phyloP scores from a whole-genome alignment of 306 rosid genomes.

The Fagus crenata region DNA sequence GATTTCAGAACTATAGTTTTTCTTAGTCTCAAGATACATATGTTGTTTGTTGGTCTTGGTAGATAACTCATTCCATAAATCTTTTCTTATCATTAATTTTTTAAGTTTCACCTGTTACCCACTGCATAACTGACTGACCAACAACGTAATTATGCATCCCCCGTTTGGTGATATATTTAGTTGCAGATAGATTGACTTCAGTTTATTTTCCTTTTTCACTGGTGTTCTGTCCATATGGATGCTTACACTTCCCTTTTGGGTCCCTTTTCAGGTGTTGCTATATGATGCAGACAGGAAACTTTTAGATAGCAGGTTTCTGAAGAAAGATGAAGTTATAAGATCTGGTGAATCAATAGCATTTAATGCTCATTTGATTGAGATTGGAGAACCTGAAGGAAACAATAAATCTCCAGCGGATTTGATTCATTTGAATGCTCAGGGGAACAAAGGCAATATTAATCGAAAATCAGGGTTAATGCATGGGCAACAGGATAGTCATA shows the following conservation, averaged over 20 bases:
- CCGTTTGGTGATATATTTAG: conserved; percentile 2
- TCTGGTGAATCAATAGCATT: conserved; percentile 53
- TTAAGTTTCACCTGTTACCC: conserved; percentile 21
- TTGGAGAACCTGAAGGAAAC: conserved; percentile 58
- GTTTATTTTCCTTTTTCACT: conserved; percentile 6
- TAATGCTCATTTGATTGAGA: conserved; percentile 64
- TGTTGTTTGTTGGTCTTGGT: background rate
- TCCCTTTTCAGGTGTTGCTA: conserved; percentile 53
- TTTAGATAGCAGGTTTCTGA: conserved; percentile 57
- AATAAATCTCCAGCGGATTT: conserved; percentile 35
- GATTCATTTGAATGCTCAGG: conserved; percentile 35
- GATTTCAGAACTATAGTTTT: conserved; percentile 19
- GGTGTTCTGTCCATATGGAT: conserved; percentile 10
- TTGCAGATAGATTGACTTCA: background rate
- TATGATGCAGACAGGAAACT: conserved; percentile 58
- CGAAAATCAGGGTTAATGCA: conserved; percentile 36
- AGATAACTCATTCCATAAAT: background rate
- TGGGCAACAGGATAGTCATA: conserved; percentile 29
- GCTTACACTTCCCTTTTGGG: conserved; percentile 10
- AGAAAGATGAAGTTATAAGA: conserved; percentile 58
- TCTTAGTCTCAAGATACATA: background rate
- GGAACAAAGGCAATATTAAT: conserved; percentile 23
- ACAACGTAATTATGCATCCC: conserved; percentile 4
- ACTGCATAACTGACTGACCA: conserved; percentile 18
- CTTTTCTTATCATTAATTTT: conserved; percentile 15